These are phyloP conservation scores for Anthoceros angustus DNA, from an alignment of 225 moss, liverwort and hornwort genomes.

Conservation along the genomic window DNA sequence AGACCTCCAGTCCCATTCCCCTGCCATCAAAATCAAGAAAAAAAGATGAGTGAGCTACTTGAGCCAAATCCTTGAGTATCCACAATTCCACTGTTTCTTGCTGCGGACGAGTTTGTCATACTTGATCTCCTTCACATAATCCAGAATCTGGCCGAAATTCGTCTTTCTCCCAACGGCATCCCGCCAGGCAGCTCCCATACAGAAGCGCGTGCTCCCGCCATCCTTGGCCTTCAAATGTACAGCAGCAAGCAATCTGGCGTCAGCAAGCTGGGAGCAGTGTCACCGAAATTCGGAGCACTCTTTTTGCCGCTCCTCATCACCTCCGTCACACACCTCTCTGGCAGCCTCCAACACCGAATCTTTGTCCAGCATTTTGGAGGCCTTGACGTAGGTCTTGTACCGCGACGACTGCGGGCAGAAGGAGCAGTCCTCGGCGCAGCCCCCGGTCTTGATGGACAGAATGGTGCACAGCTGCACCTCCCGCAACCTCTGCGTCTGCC, in stretches of 20 bases:
- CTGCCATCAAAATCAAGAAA: slow-evolving; percentile 14
- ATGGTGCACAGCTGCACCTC: slow-evolving; percentile 99
- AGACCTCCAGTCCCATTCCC: slow-evolving; percentile 99
- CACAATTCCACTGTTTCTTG: too few species aligned
- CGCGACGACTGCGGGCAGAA: slow-evolving; percentile 95
- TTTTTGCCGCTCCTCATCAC: too few species aligned
- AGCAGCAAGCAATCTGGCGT: too few species aligned
- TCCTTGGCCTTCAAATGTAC: slow-evolving; percentile 46
- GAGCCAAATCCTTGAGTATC: too few species aligned
- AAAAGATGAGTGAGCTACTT: too few species aligned
- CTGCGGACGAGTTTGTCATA: neutral
- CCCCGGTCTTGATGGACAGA: slow-evolving; percentile 97
- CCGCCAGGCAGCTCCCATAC: slow-evolving; percentile 99
- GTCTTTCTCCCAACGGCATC: slow-evolving; percentile 88
- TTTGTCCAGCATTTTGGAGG: slow-evolving; percentile 62
- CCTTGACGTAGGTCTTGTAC: slow-evolving; percentile 67
- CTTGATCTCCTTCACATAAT: slow-evolving; percentile 89
- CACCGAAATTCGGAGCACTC: neutral
- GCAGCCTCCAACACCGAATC: slow-evolving; percentile 88
- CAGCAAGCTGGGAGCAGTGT: too few species aligned
- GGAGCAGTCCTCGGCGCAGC: slow-evolving; percentile 91
- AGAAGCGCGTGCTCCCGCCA: slow-evolving; percentile 88
- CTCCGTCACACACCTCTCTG: slow-evolving; percentile 25
- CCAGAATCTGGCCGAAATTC: slow-evolving; percentile 87
- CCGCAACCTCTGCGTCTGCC: slow-evolving; percentile 76